These are phyloP conservation scores for Coemansia sp. DNA, from an alignment of 192 early-diverging fungal species.

Conservation along the genomic window DNA sequence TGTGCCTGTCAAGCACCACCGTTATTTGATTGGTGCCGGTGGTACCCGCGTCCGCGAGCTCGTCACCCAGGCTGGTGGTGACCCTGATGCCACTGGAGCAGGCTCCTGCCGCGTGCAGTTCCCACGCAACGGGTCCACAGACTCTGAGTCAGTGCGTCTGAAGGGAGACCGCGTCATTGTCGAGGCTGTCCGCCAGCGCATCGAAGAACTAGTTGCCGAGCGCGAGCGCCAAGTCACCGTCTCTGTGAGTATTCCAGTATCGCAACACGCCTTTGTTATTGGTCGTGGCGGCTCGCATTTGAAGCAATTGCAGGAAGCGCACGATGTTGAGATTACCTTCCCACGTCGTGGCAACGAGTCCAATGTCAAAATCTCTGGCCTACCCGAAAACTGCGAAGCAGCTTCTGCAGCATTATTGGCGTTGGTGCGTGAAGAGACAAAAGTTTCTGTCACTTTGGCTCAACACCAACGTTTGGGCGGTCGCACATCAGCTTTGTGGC, in stretches of 20 bases:
- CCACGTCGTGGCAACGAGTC: slow-evolving; percentile 40
- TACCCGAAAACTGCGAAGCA: slow-evolving; percentile 61
- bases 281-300: slow-evolving; percentile 77
- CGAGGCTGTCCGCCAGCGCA: slow-evolving; percentile 36
- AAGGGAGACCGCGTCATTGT: slow-evolving; percentile 67
- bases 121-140: slow-evolving; percentile 48
- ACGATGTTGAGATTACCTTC: slow-evolving; percentile 71
- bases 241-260: slow-evolving; percentile 68
- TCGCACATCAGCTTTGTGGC: slow-evolving; percentile 57
- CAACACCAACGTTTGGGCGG: slow-evolving; percentile 64
- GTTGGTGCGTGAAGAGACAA: slow-evolving; percentile 60
- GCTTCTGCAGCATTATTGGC: slow-evolving; percentile 53
- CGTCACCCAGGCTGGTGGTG: slow-evolving; percentile 62
- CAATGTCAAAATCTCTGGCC: slow-evolving; percentile 61
- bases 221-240: slow-evolving; percentile 65
- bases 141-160: slow-evolving; percentile 63
- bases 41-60: slow-evolving; percentile 69
- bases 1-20: slow-evolving; percentile 64
- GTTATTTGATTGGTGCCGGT: slow-evolving; percentile 68
- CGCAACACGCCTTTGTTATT: slow-evolving; percentile 80
- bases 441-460: slow-evolving; percentile 58
- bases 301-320: slow-evolving; percentile 69
- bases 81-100: slow-evolving; percentile 59
- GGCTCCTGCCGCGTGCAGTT: slow-evolving; percentile 66
- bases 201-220: slow-evolving; percentile 61